A percentile compares a stretch with the other conserved stretches of the same genome.
These are phyloP conservation scores for Amauroascus niger DNA, from an alignment of 2,329 filamentous ascomycete genomes.

Conservation along the genomic window DNA sequence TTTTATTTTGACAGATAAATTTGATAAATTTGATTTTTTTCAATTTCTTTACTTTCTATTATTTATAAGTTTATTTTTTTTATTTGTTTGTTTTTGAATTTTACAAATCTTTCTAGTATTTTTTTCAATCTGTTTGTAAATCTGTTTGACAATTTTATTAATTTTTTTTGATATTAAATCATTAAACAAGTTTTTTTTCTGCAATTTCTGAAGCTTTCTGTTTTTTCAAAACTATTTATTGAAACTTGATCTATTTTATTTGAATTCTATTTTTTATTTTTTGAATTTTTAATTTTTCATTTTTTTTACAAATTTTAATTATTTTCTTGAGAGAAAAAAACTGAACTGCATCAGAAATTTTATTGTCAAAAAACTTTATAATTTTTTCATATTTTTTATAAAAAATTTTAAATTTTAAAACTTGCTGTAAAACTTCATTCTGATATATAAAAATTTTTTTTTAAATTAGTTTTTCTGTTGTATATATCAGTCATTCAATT, in stretches of 20 bases:
- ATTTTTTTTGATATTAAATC: background rate
- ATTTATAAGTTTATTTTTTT: background rate
- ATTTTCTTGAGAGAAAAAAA: constrained; percentile 7
- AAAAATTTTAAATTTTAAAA: background rate
- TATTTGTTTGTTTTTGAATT: background rate
- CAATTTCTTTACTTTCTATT: background rate
- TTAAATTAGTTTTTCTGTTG: too few relatives aligned
- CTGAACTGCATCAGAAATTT: background rate
- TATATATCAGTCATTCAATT: too few relatives aligned
- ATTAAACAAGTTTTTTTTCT: background rate
- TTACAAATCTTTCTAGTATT: background rate
- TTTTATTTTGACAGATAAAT: background rate
- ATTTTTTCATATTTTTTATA: background rate
- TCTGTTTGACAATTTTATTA: background rate
- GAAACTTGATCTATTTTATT: constrained; percentile 5
- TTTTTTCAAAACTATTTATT: background rate
- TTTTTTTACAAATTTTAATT: background rate
- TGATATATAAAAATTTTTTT: too few relatives aligned
- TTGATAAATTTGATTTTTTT: background rate
- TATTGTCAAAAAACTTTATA: background rate
- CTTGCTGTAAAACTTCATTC: too few relatives aligned
- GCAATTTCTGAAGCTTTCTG: background rate
- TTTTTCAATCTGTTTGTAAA: background rate
- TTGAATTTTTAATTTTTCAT: background rate
- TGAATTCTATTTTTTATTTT: background rate